These are phyloP conservation scores for Colletotrichum tanaceti DNA, from an alignment of 2,329 filamentous ascomycete genomes.

Conservation along the genomic window DNA sequence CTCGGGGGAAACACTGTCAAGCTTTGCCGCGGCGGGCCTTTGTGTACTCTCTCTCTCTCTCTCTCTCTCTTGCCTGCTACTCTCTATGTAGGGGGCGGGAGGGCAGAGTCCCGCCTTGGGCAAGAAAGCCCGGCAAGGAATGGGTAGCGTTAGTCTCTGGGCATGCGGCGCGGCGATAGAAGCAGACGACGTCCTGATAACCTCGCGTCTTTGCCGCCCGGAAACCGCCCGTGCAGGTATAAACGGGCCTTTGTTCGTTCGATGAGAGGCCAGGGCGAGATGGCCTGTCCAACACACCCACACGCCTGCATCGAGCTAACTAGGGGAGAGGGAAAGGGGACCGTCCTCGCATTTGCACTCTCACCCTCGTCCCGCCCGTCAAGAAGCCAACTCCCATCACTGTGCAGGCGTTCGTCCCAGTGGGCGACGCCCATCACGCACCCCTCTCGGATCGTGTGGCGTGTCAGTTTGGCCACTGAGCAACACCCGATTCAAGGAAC, in stretches of 20 bases:
- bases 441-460: conserved; percentile 4
- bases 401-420: conserved; percentile 35
- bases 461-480: neutral
- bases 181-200: too few species aligned
- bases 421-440: neutral
- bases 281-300: neutral
- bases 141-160: too few species aligned
- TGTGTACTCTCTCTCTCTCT: too few species aligned
- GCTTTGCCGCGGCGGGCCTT: conserved; percentile 25
- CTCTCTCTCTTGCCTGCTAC: too few species aligned
- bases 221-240: too few species aligned
- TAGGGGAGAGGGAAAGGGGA: neutral
- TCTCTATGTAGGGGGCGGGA: too few species aligned
- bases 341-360: conserved; percentile 1
- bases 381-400: conserved; percentile 24
- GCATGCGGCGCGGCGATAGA: too few species aligned
- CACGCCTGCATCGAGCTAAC: conserved; percentile 4
- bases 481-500: neutral
- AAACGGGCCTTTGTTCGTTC: too few species aligned
- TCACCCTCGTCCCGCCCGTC: conserved; percentile 23
- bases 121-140: too few species aligned
- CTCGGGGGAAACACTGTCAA: conserved; percentile 9
- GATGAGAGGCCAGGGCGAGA: too few species aligned
- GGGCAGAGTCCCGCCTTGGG: too few species aligned
- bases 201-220: too few species aligned